Conservation (phyloP, 768 basidiomycete species). For the Serendipita sp. region DNA sequence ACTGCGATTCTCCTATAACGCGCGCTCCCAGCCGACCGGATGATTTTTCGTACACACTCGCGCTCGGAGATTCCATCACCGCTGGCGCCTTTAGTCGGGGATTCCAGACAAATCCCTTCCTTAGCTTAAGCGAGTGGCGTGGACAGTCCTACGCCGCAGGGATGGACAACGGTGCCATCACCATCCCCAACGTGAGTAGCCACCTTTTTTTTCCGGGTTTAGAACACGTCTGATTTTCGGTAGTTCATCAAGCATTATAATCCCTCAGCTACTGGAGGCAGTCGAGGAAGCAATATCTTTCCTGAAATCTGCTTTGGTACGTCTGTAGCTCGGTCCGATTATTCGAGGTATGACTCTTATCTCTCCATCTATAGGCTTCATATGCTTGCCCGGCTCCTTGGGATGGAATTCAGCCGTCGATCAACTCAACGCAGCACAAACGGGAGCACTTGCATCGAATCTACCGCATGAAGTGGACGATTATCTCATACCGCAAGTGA, state of each 20-base stretch:
- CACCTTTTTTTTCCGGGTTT: background rate
- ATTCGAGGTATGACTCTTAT: background rate
- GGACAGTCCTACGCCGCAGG: constrained; percentile 16
- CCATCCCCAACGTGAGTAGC: constrained; percentile 15
- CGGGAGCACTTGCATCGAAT: constrained; percentile 11
- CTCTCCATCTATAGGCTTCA: background rate
- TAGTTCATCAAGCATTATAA: constrained; percentile 14
- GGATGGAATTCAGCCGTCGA: constrained; percentile 12
- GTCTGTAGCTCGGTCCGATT: background rate
- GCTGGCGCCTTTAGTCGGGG: constrained; percentile 19
- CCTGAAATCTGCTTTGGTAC: constrained; percentile 13
- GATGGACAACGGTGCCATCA: constrained; percentile 14
- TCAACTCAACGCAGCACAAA: constrained; percentile 12
- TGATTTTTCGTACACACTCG: constrained; percentile 20
- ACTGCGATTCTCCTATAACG: too few species aligned
- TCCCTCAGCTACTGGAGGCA: constrained; percentile 7
- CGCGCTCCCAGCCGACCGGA: constrained; percentile 19
- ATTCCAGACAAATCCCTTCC: constrained; percentile 9
- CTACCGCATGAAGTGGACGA: constrained; percentile 11
- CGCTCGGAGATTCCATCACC: constrained; percentile 23
- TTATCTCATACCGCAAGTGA: constrained; percentile 12
- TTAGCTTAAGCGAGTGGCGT: constrained; percentile 14
- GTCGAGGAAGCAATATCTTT: constrained; percentile 10
- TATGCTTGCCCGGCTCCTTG: constrained; percentile 6
- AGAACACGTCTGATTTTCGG: background rate